Evolutionary conservation across 2,329 filamentous ascomycete genomes (phyloP).

Genomic region (Phoma herbarum): DNA sequence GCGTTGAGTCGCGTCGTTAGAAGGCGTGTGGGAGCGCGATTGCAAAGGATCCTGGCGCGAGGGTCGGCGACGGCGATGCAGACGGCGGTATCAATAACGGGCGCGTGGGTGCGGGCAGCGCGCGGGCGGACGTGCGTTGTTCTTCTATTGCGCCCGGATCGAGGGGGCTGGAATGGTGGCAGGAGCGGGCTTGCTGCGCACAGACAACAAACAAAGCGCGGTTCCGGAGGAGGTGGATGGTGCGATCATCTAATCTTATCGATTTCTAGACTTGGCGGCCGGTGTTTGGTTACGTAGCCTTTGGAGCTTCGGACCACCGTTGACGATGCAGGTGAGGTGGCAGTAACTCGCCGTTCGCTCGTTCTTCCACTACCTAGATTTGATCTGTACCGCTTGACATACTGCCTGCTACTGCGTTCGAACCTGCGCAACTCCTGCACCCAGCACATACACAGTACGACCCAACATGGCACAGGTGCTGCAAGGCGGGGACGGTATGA

Average conservation of each 20-base stretch:
- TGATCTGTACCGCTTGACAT: no score
- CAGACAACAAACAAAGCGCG: conserved; percentile 1
- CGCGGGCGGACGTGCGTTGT: conserved; percentile 25
- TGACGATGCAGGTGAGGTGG: conserved; percentile 7
- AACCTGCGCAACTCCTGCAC: neutral
- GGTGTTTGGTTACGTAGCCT: conserved; percentile 19
- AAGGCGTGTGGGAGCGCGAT: conserved; percentile 2
- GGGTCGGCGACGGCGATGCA: neutral
- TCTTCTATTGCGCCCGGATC: conserved; percentile 21
- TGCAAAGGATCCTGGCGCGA: no score
- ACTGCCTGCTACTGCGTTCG: neutral
- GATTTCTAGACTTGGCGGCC: conserved; percentile 12
- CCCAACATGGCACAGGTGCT: conserved; percentile 57
- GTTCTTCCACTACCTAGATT: neutral
- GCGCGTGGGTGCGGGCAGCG: conserved; percentile 11
- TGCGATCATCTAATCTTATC: conserved; percentile 21
- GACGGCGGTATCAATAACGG: neutral
- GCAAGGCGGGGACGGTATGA: conserved; percentile 54
- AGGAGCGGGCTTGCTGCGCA: conserved; percentile 23
- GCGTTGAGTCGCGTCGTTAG: conserved; percentile 14
- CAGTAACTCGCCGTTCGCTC: conserved; percentile 3
- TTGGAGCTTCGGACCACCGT: conserved; percentile 6
- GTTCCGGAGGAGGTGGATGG: neutral
- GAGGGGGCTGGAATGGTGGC: conserved; percentile 36
- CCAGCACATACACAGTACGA: neutral